Percentiles rank a stretch among this genome's conserved stretches.
Conservation (phyloP, 257 asterid genomes). For the Leptodermis oblonga region DNA sequence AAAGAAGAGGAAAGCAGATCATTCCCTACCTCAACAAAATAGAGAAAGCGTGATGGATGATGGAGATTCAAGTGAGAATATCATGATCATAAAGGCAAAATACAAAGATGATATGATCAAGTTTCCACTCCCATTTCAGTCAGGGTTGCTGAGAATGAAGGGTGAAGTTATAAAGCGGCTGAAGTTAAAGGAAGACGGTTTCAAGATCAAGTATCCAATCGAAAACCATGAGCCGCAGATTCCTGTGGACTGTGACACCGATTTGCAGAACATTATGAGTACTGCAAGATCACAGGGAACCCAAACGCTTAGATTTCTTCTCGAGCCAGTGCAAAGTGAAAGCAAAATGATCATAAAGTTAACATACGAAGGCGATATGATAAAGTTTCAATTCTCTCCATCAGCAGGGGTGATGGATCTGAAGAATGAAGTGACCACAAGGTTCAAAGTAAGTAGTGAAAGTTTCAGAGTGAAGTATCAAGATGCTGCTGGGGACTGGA, state of each 20-base stretch:
- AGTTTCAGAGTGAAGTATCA: conserved; percentile 14
- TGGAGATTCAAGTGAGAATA: background rate
- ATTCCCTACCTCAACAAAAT: background rate
- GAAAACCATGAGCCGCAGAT: background rate
- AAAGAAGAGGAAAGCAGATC: conserved; percentile 9
- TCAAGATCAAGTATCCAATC: conserved; percentile 10
- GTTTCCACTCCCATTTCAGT: conserved; percentile 16
- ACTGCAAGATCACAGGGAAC: background rate
- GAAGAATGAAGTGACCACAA: conserved; percentile 20
- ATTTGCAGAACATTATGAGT: background rate
- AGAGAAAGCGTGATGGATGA: background rate
- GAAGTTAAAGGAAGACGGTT: conserved; percentile 7
- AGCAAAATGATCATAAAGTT: conserved; percentile 10
- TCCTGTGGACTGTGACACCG: background rate
- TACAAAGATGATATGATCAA: conserved; percentile 18
- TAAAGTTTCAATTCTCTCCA: conserved; percentile 19
- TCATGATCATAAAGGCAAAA: conserved; percentile 10
- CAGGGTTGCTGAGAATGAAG: conserved; percentile 8
- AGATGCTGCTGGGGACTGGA: conserved; percentile 14
- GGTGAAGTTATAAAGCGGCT: conserved; percentile 22
- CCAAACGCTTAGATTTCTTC: background rate
- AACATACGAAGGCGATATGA: conserved; percentile 16
- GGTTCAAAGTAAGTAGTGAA: conserved; percentile 15
- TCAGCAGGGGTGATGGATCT: conserved; percentile 19
- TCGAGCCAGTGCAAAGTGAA: conserved; percentile 2